Conservation (phyloP, 768 basidiomycete species). For the Podaxis sp. region DNA sequence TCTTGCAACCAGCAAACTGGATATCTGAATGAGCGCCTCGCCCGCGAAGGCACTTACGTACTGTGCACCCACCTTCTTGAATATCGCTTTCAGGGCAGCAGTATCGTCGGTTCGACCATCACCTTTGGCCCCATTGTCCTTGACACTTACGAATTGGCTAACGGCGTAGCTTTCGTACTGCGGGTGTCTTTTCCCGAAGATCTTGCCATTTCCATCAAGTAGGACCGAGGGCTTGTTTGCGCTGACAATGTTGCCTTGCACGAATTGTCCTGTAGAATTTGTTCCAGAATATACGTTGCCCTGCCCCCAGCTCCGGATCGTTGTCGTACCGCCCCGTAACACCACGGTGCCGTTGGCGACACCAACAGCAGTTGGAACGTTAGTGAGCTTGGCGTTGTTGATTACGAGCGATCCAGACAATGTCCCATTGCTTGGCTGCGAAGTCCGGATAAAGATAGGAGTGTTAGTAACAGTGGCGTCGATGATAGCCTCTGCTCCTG, state of each 20-base stretch:
- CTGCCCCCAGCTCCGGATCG: slow-evolving; percentile 72
- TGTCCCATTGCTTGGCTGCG: slow-evolving; percentile 40
- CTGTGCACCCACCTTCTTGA: slow-evolving; percentile 45
- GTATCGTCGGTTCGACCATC: slow-evolving; percentile 81
- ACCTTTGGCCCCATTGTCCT: slow-evolving; percentile 67
- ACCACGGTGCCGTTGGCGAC: slow-evolving; percentile 51
- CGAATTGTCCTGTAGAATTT: slow-evolving; percentile 41
- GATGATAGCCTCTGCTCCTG: slow-evolving; percentile 61
- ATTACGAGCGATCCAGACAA: slow-evolving; percentile 63
- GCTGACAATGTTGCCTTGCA: slow-evolving; percentile 47
- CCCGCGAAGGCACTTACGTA: neutral
- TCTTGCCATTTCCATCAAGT: slow-evolving; percentile 52
- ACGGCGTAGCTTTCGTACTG: slow-evolving; percentile 65
- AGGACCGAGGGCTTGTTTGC: slow-evolving; percentile 59
- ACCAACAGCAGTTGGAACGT: slow-evolving; percentile 63
- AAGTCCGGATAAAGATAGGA: slow-evolving; percentile 58
- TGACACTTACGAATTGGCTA: slow-evolving; percentile 71
- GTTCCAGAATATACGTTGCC: slow-evolving; percentile 70
- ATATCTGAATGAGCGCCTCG: neutral
- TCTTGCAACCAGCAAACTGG: slow-evolving; percentile 71
- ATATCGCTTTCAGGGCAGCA: slow-evolving; percentile 57
- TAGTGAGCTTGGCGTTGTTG: slow-evolving; percentile 61
- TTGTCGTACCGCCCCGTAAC: slow-evolving; percentile 60
- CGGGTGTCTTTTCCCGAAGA: slow-evolving; percentile 64
- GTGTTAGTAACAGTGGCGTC: slow-evolving; percentile 62